Evolutionary conservation across 208 protist species (phyloP).

Genomic region (Polymyxa betae): DNA sequence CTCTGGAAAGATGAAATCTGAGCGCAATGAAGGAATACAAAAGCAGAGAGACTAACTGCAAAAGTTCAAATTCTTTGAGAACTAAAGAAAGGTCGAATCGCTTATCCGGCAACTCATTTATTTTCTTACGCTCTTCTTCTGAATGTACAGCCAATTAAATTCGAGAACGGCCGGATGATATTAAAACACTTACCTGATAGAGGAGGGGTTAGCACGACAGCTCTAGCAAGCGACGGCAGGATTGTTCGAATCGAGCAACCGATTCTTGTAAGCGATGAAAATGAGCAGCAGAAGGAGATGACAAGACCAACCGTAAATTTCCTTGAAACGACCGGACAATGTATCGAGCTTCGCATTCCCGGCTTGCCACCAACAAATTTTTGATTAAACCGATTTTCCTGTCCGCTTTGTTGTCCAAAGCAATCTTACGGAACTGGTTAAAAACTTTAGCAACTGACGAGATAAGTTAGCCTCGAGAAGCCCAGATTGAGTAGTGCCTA

Average conservation of each 20-base stretch:
- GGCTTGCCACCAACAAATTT: constrained; percentile 56
- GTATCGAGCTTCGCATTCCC: constrained; percentile 53
- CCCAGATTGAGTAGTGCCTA: not conserved
- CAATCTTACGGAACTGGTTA: not conserved
- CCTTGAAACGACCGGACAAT: constrained; percentile 43
- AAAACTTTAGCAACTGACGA: not conserved
- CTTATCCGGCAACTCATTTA: not conserved
- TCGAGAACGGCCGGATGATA: not conserved
- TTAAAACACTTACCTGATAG: not conserved
- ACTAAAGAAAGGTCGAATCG: not conserved
- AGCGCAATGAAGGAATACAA: constrained; percentile 64
- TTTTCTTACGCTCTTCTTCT: not conserved
- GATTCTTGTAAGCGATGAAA: not conserved
- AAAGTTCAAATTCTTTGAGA: not conserved
- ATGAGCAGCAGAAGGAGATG: not conserved
- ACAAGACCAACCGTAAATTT: not conserved
- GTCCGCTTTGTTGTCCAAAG: not conserved
- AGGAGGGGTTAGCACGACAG: not conserved
- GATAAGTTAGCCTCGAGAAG: not conserved
- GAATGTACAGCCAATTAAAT: not conserved
- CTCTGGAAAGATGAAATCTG: constrained; percentile 57
- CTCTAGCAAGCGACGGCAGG: constrained; percentile 30
- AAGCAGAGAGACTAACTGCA: not conserved
- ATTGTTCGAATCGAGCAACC: constrained; percentile 29
- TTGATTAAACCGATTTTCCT: constrained; percentile 58